These are phyloP conservation scores for Cruciata laevipes DNA, from an alignment of 257 asterid genomes.

Conservation along the genomic window DNA sequence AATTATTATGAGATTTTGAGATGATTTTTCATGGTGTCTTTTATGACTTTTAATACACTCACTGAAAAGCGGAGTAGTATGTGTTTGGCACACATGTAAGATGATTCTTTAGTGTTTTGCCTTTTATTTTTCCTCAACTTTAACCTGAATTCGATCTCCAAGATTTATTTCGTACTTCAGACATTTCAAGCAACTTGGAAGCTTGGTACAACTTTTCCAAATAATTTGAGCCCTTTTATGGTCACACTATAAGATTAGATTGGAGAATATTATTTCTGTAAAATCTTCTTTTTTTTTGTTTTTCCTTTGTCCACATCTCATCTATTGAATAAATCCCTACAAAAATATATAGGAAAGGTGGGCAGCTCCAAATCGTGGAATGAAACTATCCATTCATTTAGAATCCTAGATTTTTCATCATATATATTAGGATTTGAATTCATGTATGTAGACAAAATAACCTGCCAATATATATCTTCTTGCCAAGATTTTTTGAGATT, in stretches of 20 bases:
- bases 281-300: not conserved
- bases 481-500: not conserved
- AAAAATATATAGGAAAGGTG: not conserved
- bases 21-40: not conserved
- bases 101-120: not conserved
- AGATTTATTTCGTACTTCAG: not conserved
- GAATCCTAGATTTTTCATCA: constrained; percentile 7
- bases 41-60: not conserved
- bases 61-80: not conserved
- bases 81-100: not conserved
- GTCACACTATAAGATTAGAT: not conserved
- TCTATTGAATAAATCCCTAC: not conserved
- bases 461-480: constrained; percentile 1
- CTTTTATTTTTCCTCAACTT: not conserved
- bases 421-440: not conserved
- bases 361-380: constrained; percentile 17
- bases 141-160: not conserved
- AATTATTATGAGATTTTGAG: not conserved
- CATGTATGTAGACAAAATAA: not conserved
- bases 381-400: constrained; percentile 13
- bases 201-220: not conserved
- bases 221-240: not conserved
- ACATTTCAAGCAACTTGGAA: not conserved
- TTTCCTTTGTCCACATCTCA: not conserved
- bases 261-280: not conserved